Evolutionary conservation across 2,329 filamentous ascomycete genomes (phyloP).

Genomic region (Acarospora socialis): DNA sequence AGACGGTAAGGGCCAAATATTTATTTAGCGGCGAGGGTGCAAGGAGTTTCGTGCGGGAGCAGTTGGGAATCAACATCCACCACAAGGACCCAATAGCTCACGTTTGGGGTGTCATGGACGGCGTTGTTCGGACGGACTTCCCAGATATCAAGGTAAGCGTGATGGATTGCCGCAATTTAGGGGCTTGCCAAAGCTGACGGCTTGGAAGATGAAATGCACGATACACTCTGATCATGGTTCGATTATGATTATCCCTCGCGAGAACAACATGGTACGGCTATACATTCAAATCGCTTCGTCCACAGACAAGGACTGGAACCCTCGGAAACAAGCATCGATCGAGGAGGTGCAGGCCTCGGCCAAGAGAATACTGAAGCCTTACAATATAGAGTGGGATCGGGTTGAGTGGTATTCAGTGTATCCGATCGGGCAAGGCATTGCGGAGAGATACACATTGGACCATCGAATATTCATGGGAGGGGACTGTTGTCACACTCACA

Average conservation of each 20-base stretch:
- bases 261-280: conserved; percentile 35
- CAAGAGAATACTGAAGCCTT: conserved; percentile 45
- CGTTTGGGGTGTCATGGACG: conserved; percentile 55
- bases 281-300: conserved; percentile 48
- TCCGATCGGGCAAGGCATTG: conserved; percentile 50
- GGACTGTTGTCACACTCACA: conserved; percentile 50
- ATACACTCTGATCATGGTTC: conserved; percentile 50
- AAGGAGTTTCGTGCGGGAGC: conserved; percentile 44
- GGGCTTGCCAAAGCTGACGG: conserved; percentile 5
- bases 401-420: conserved; percentile 55
- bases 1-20: conserved; percentile 51
- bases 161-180: no score
- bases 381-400: conserved; percentile 47
- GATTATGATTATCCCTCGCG: conserved; percentile 46
- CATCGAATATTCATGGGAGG: conserved; percentile 53
- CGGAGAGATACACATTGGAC: conserved; percentile 49
- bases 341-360: conserved; percentile 45
- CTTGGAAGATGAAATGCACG: conserved; percentile 48
- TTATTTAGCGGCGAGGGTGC: conserved; percentile 50
- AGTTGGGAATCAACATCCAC: conserved; percentile 51
- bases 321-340: conserved; percentile 43
- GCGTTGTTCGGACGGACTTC: conserved; percentile 48
- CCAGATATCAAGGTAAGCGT: conserved; percentile 43
- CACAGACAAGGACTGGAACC: conserved; percentile 46
- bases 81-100: conserved; percentile 50